Evolutionary conservation across 129 eudicot species (phyloP).

Genomic region (Daucus carota): DH1_v3.0 NC_030388.2:31220501-31221000

Average conservation of each 20-base stretch:
- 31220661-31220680: constrained; percentile 2
- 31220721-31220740: background rate
- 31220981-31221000: background rate
- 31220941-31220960: background rate
- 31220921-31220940: background rate
- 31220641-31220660: constrained; percentile 2
- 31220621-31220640: constrained; percentile 5
- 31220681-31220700: background rate
- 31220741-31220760: background rate
- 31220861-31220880: background rate
- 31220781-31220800: background rate
- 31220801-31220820: background rate
- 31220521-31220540: background rate
- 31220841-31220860: background rate
- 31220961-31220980: constrained; percentile 1
- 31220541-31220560: constrained; percentile 1
- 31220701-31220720: background rate
- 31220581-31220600: constrained; percentile 2
- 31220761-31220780: background rate
- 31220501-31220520: background rate
- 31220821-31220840: background rate
- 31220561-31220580: background rate
- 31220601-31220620: background rate
- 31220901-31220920: background rate
- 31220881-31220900: background rate